A percentile compares a stretch with the other conserved stretches of the same genome.
Conservation (phyloP, 495 filamentous ascomycete genomes). For the Penicillium alfredii region DNA sequence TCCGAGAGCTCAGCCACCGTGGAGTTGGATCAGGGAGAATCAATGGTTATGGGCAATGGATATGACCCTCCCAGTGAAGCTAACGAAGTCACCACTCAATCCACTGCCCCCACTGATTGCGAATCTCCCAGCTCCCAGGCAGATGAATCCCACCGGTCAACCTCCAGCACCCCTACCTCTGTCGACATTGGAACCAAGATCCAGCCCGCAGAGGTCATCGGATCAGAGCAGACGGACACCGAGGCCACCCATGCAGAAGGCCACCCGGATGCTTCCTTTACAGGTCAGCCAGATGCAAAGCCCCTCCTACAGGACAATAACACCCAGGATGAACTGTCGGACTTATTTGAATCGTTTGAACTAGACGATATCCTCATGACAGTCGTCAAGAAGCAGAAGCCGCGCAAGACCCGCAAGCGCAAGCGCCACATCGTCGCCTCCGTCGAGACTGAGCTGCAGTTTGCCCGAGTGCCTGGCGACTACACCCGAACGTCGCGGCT, state of each 20-base stretch:
- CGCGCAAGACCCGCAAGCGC: conserved; percentile 14
- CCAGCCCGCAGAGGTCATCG: conserved; percentile 21
- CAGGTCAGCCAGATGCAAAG: conserved; percentile 12
- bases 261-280: conserved; percentile 1
- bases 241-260: not conserved
- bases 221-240: conserved; percentile 7
- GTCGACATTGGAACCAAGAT: conserved; percentile 23
- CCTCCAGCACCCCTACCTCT: conserved; percentile 37
- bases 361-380: conserved; percentile 20
- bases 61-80: no score
- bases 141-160: conserved; percentile 34
- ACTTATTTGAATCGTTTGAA: conserved; percentile 16
- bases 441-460: conserved; percentile 36
- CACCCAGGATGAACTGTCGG: conserved; percentile 13
- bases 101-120: conserved; percentile 16
- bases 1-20: no score
- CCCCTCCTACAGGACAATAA: conserved; percentile 5
- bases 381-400: conserved; percentile 14
- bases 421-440: conserved; percentile 35
- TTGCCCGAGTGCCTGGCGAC: conserved; percentile 61
- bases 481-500: conserved; percentile 69
- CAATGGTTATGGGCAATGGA: no score
- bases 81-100: no score
- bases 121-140: conserved; percentile 29
- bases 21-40: no score